phyloP scores from a whole-genome alignment of 2,329 filamentous ascomycete genomes.

The Exophiala spinifera region DNA sequence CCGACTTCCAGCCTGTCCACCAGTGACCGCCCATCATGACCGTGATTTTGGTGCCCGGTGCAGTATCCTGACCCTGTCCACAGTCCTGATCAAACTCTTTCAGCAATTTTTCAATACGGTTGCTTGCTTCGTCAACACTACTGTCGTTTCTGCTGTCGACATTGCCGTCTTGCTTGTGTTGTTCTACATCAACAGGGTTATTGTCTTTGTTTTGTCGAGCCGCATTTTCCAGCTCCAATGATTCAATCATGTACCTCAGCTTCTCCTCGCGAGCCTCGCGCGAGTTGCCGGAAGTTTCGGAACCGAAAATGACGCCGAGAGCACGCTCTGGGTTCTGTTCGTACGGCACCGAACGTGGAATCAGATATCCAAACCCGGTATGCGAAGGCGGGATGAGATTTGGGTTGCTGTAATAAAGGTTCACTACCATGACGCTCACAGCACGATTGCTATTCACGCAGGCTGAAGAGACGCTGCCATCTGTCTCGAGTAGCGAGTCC shows the following conservation, averaged over 20 bases:
- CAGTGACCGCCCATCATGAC: slow-evolving; percentile 94
- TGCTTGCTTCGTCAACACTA: too few species aligned
- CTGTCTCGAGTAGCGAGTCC: too few species aligned
- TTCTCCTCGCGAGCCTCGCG: slow-evolving; percentile 1
- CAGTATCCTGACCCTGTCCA: slow-evolving; percentile 51
- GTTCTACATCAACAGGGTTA: too few species aligned
- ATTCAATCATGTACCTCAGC: background rate
- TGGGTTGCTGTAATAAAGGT: slow-evolving; percentile 73
- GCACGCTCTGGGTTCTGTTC: slow-evolving; percentile 77
- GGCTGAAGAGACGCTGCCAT: slow-evolving; percentile 15
- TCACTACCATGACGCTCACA: slow-evolving; percentile 87
- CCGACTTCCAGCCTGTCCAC: slow-evolving; percentile 64
- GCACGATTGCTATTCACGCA: slow-evolving; percentile 40
- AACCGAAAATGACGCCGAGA: slow-evolving; percentile 91
- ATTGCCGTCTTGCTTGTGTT: background rate
- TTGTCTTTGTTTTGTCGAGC: background rate
- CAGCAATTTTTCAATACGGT: too few species aligned
- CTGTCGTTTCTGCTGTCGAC: too few species aligned
- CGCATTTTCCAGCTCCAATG: background rate
- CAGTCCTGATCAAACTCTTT: background rate
- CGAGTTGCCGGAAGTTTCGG: slow-evolving; percentile 52
- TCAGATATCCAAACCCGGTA: slow-evolving; percentile 84
- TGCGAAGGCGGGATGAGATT: slow-evolving; percentile 56
- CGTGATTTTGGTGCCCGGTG: slow-evolving; percentile 75
- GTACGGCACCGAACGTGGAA: slow-evolving; percentile 69